Base-by-base conservation (phyloP, 768 basidiomycete species). In the Hericium rajendrae region DNA sequence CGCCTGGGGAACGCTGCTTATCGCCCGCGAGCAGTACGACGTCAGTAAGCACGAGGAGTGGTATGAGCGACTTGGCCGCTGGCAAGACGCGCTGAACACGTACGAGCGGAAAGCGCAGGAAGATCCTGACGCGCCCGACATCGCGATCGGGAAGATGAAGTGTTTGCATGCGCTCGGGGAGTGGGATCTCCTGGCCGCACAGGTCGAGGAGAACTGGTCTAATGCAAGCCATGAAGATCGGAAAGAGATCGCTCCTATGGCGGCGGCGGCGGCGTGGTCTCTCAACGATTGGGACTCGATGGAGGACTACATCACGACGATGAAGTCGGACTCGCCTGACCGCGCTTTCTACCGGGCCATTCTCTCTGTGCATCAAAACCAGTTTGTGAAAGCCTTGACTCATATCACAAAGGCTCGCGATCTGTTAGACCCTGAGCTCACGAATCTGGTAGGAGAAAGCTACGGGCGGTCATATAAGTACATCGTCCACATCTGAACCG, bases 401-500 rank as follows among this genome's bases (percentile, higher is more conserved):
- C 93, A 97, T 59, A 95, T 99, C 67, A 85, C 88, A 39, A 91
- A 88, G 66, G 94, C 97, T 28, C 84, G 97, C 39, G 97, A 98
- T 67, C 74, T 92, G 24, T 75, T 98, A 38, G 92, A 97, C 67
- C 86, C 88, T 0, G 94, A 98, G 66, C 73, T 99, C 40, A 91
- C 85, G 0, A 88, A 91, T 0, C 83, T 98, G 64, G 90, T 94
- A 15, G 91, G 92, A 48, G 97, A 98, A 71, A 91, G 91, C 56
- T 98, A 98, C 73, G 92, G 91, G n/a, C 83, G 95, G 38, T 91
- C 94, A 2, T 98, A 98, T 71, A 93, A 92, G 94, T 95, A 63
- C 73, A 82, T 69, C 10, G 16, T 24, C 51, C 53, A 15, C n/a
- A 3, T 8, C 22, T 46, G 26, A 43, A 37, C 16, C n/a, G 12